These are phyloP conservation scores for Solanum bulbocastanum DNA, from an alignment of 257 asterid species.

Conservation along the genomic window DNA sequence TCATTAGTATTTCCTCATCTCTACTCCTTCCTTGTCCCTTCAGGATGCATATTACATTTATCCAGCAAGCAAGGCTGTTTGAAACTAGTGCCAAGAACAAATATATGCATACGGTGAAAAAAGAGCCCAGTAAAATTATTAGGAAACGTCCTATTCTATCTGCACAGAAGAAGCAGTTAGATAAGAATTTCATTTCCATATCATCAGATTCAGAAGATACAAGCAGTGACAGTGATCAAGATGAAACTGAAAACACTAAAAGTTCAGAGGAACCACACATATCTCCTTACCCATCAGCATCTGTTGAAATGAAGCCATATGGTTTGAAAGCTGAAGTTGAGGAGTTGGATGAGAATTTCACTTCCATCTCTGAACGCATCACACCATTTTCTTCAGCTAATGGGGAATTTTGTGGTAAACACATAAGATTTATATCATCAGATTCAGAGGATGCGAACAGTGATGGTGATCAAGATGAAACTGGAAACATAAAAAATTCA, in stretches of 20 bases:
- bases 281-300: background rate
- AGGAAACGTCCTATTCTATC: constrained; percentile 45
- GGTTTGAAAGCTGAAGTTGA: background rate
- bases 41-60: constrained; percentile 44
- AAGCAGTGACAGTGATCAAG: background rate
- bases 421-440: constrained; percentile 38
- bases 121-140: constrained; percentile 21
- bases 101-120: constrained; percentile 34
- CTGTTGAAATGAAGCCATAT: background rate
- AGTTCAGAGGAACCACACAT: background rate
- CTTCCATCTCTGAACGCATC: constrained; percentile 45
- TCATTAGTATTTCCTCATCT: background rate
- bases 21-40: constrained; percentile 4
- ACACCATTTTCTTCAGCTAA: constrained; percentile 38
- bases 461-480: constrained; percentile 26
- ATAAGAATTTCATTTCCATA: constrained; percentile 4
- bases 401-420: constrained; percentile 46
- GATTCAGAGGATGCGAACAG: constrained; percentile 60
- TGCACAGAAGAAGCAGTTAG: constrained; percentile 47
- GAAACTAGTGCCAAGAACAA: constrained; percentile 31
- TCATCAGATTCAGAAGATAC: background rate
- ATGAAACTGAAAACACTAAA: background rate
- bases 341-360: constrained; percentile 29
- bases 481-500: constrained; percentile 21
- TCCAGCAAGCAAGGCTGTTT: constrained; percentile 34